phyloP scores from a whole-genome alignment of 495 filamentous ascomycete genomes.

The Staphylotrichum tortipilum region DNA sequence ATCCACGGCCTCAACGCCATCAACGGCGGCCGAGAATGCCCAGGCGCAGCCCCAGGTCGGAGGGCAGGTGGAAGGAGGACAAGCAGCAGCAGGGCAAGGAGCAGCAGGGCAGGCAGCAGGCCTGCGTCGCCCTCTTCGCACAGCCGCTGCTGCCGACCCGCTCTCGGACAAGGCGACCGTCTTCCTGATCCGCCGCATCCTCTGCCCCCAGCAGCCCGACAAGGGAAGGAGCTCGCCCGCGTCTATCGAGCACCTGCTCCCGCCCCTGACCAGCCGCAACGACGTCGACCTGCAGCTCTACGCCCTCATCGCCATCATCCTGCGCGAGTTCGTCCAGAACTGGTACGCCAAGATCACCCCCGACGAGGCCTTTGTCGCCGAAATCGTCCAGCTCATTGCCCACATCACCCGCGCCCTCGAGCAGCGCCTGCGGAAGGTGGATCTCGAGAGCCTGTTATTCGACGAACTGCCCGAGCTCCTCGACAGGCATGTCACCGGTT shows the following conservation, averaged over 20 bases:
- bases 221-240: conserved; percentile 37
- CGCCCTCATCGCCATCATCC: conserved; percentile 77
- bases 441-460: conserved; percentile 72
- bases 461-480: conserved; percentile 84
- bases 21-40: neutral
- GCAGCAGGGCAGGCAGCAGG: neutral
- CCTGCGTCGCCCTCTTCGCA: conserved; percentile 26
- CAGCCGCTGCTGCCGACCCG: conserved; percentile 27
- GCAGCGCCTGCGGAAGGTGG: conserved; percentile 69
- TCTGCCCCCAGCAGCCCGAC: conserved; percentile 40
- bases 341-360: conserved; percentile 93
- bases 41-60: no score
- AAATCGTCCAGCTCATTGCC: conserved; percentile 80
- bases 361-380: conserved; percentile 76
- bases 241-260: conserved; percentile 68
- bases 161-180: conserved; percentile 45
- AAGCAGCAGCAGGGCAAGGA: no score
- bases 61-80: no score
- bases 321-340: conserved; percentile 77
- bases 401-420: conserved; percentile 83
- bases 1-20: neutral
- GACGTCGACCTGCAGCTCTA: conserved; percentile 89
- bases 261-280: conserved; percentile 86
- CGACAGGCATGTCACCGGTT: conserved; percentile 73
- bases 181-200: conserved; percentile 42